Evolutionary conservation across 768 basidiomycete genomes (phyloP), one percentile per base, ranked within the genome.

Genomic region (Boletus subparvulus): DNA sequence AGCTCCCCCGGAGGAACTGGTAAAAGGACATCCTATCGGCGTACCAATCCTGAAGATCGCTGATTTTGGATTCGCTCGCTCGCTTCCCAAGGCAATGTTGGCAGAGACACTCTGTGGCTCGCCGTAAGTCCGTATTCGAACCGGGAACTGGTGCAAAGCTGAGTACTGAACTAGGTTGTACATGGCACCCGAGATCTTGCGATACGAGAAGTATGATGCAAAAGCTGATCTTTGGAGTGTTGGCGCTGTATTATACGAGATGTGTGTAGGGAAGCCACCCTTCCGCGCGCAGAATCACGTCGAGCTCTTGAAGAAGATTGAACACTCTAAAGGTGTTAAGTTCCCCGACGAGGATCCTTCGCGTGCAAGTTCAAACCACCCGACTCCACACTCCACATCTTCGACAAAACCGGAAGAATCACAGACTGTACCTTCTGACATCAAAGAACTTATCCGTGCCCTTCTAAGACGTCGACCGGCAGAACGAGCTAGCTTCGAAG

Each of bases 161-260:
- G 43, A 60, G 2, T 24, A 39, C 21, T 24, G 19, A 8, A 32
- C 7, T 54, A 94, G 93, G 47, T 75, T 99, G 32, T 99, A 99
- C 75, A 99, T 98, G 97, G 97, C 97, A 0, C 97, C 97, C 0
- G 97, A 99, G 74, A 98, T 99, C 65, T 77, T 99, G 12, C 85
- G 92, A 16, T 97, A 97, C 70, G 89, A 98, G 75, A 95, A 95
- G 69, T 98, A 99, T 73, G 94, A 97, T 70, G 95, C 95, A 19
- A 96, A 94, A 70, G 97, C 92, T 12, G 97, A 99, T 69, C 80
- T 99, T 2, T 99, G 97, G 97, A 95, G 93, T 32, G 94, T 98
- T 46, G 97, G 97, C 6, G 93, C 97, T 0, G 95, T 99, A 24
- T 76, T 98, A 3, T 99, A 87, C 74, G 97, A 99, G 73, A 98